Conservation (phyloP, 192 early-diverging fungal species). For the Umbelopsis vinacea region DNA sequence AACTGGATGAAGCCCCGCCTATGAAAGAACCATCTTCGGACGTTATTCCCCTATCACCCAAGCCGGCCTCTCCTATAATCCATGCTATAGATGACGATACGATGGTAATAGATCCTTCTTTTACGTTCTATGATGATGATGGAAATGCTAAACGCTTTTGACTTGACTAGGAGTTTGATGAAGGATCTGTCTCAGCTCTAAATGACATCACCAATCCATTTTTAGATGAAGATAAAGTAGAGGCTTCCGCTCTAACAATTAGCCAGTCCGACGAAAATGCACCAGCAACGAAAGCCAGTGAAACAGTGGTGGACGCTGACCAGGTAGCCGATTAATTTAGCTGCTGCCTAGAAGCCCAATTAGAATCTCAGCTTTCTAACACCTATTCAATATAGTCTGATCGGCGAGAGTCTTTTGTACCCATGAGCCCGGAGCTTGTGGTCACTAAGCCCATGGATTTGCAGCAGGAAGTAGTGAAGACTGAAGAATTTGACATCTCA, state of each 20-base stretch:
- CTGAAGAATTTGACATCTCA: neutral
- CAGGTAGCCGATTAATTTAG: neutral
- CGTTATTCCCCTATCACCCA: neutral
- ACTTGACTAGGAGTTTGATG: neutral
- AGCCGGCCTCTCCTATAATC: neutral
- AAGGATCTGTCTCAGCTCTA: neutral
- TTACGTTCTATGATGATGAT: neutral
- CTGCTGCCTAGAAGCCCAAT: too few species aligned
- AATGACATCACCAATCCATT: constrained; percentile 13
- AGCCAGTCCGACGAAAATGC: neutral
- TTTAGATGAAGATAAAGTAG: neutral
- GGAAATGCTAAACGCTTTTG: neutral
- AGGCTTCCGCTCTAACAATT: too few species aligned
- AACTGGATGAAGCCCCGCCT: neutral
- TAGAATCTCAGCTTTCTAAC: neutral
- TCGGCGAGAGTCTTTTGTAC: neutral
- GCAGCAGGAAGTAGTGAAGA: neutral
- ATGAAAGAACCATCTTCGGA: neutral
- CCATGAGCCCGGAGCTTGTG: constrained; percentile 4
- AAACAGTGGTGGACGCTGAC: neutral
- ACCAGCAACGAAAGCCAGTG: neutral
- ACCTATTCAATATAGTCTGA: neutral
- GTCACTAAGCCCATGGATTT: neutral
- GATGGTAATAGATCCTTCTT: neutral
- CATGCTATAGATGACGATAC: neutral